A percentile compares a stretch with the other conserved stretches of the same genome.
These are phyloP conservation scores for Globisporangium uncinulatum DNA, from an alignment of 352 stramenopile genomes.

Conservation along the genomic window DNA sequence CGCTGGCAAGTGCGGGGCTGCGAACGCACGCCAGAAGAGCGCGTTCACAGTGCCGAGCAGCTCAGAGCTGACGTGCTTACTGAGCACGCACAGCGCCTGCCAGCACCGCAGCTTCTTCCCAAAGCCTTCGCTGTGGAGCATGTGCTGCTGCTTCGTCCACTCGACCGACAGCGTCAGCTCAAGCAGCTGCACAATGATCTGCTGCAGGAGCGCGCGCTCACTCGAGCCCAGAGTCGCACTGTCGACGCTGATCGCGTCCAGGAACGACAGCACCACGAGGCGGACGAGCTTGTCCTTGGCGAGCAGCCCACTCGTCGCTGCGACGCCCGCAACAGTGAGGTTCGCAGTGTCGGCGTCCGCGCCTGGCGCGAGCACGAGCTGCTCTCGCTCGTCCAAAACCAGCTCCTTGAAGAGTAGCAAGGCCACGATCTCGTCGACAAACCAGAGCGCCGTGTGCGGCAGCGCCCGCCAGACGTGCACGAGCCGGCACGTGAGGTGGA, in stretches of 20 bases:
- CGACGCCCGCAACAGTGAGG: not conserved
- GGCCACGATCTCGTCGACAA: conserved; percentile 59
- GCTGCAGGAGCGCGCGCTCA: conserved; percentile 27
- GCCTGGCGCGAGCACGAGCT: conserved; percentile 17
- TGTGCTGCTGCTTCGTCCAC: conserved; percentile 75
- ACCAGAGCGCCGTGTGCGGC: conserved; percentile 37
- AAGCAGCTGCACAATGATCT: conserved; percentile 34
- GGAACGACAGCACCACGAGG: conserved; percentile 57
- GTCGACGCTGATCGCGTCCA: conserved; percentile 49
- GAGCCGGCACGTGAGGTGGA: conserved; percentile 65
- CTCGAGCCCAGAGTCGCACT: conserved; percentile 1
- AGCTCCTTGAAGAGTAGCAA: conserved; percentile 77
- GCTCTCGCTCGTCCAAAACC: conserved; percentile 60
- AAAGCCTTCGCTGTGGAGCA: conserved; percentile 83
- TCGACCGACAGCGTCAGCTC: conserved; percentile 51
- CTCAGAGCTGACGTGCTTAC: conserved; percentile 29
- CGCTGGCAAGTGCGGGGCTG: conserved; percentile 49
- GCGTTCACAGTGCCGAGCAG: conserved; percentile 23
- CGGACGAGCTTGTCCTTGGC: conserved; percentile 67
- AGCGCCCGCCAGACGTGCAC: conserved; percentile 59
- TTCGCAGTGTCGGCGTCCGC: not conserved
- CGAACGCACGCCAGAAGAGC: conserved; percentile 46
- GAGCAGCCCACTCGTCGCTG: conserved; percentile 9
- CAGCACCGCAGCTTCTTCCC: conserved; percentile 69
- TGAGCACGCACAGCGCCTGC: conserved; percentile 75